Base-by-base conservation (phyloP, 345 rosid genomes). In the Eucalyptus sp. region DNA sequence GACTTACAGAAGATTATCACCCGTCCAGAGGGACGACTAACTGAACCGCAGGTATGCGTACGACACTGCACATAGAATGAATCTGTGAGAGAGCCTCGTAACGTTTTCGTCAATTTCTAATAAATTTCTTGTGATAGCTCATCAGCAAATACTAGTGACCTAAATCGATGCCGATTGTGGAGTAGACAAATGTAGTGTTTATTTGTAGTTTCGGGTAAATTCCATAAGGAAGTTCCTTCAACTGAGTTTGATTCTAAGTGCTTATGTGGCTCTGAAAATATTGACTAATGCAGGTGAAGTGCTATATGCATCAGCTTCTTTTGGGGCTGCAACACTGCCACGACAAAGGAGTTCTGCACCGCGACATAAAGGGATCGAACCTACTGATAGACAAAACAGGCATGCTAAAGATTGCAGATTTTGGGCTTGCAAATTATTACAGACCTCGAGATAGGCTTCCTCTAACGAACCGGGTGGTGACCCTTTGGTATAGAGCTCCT, bases 401-500 rank as follows among this genome's bases (percentile, higher is more conserved):
- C 89, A 89, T 90, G 89, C 92, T 94, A 68, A 94, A 94, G 93
- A 93, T 94, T 88, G 95, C 93, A 50, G 96, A 94, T 91, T 95
- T 95, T 88, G 95, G 96, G 33, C 95, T 94, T 51, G 95, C 96
- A 41, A 95, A 94, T 90, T 91, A 87, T 71, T 94, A 89, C 85
- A 88, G 90, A 86, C 93, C 93, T 2, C 86, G 71, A 49, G 64
- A 80, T 60, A 93, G 90, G 88, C 89, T 88, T 22, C 97, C 93
- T 49, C 96, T 95, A 85, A 95, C 95, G 5, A 94, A 92, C 89
- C 89, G 94, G 71, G 96, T 94, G 31, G 94, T 95, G 87, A 95
- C 95, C 24, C 95, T 94, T 31, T 93, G 96, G 96, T 95, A 95
- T 81, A 90, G 96, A 92, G 94, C 97, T 37, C 96, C 94, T 31